Conservation (phyloP, 2,329 filamentous ascomycete species). For the Diplodia scrobiculata region DNA sequence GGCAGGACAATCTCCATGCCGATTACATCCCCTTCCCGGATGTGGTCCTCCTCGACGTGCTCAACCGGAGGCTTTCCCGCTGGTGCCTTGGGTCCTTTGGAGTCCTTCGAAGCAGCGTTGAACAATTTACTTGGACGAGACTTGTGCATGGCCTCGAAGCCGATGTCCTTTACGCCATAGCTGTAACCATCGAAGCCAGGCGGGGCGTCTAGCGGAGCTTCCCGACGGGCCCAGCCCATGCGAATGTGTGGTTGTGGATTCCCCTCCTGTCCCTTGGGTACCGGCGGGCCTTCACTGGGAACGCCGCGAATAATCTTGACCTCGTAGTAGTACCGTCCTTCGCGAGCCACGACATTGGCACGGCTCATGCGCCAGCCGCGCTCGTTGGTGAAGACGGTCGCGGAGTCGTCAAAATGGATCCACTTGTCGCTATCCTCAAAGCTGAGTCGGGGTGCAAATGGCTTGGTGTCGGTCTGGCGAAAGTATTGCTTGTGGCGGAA, state of each 20-base stretch:
- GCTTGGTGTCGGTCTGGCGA: slow-evolving; percentile 81
- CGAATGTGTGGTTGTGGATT: slow-evolving; percentile 66
- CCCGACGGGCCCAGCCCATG: slow-evolving; percentile 80
- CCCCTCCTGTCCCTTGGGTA: slow-evolving; percentile 39
- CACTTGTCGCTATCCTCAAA: slow-evolving; percentile 88
- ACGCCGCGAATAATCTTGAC: slow-evolving; percentile 83
- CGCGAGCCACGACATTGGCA: slow-evolving; percentile 84
- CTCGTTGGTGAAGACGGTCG: slow-evolving; percentile 78
- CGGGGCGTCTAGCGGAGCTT: slow-evolving; percentile 78
- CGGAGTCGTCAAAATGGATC: slow-evolving; percentile 76
- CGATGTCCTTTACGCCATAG: slow-evolving; percentile 86
- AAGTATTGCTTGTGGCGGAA: slow-evolving; percentile 89
- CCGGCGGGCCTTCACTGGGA: slow-evolving; percentile 50
- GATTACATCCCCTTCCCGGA: slow-evolving; percentile 89
- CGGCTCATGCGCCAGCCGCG: slow-evolving; percentile 91
- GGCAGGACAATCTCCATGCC: slow-evolving; percentile 91
- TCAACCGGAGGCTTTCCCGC: slow-evolving; percentile 43
- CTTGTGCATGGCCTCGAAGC: slow-evolving; percentile 89
- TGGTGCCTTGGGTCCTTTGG: slow-evolving; percentile 44
- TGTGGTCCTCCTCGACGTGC: slow-evolving; percentile 66
- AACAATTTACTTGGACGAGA: slow-evolving; percentile 89
- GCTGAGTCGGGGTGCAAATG: slow-evolving; percentile 81
- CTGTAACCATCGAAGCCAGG: slow-evolving; percentile 91
- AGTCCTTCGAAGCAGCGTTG: slow-evolving; percentile 44
- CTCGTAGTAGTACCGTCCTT: slow-evolving; percentile 93